These are phyloP conservation scores for Solanum phureja DNA, from an alignment of 257 asterid genomes.

Conservation along the genomic window DNA sequence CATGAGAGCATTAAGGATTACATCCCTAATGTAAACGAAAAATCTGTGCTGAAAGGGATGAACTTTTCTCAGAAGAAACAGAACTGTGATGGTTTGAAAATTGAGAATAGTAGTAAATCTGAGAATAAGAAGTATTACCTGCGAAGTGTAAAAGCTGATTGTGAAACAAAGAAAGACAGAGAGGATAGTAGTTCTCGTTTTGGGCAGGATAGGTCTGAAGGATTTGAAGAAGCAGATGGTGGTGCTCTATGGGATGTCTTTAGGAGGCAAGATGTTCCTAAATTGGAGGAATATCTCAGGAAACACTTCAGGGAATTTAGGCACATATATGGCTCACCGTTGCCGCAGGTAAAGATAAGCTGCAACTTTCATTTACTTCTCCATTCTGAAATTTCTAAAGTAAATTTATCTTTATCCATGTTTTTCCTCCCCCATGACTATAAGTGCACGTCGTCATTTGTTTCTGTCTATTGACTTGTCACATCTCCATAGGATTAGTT, in stretches of 20 bases:
- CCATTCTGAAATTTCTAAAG: background rate
- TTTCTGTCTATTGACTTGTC: background rate
- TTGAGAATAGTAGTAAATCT: background rate
- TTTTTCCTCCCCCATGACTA: background rate
- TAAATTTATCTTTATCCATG: background rate
- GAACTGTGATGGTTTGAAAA: background rate
- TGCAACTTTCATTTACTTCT: background rate
- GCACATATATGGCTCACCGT: conserved; percentile 22
- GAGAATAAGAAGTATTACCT: background rate
- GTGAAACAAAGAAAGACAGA: background rate
- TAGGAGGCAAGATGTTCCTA: conserved; percentile 70
- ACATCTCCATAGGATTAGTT: background rate
- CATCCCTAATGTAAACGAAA: background rate
- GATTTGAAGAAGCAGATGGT: conserved; percentile 17
- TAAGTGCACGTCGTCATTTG: background rate
- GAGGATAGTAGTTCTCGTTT: background rate
- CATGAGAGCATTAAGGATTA: background rate
- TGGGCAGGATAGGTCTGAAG: background rate
- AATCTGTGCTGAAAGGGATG: background rate
- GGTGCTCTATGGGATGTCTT: conserved; percentile 94
- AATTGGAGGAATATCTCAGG: conserved; percentile 44
- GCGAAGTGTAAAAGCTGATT: background rate
- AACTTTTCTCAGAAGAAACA: background rate
- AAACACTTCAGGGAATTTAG: conserved; percentile 51
- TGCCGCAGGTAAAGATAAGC: conserved; percentile 26